phyloP scores from a whole-genome alignment of 1,284 basidiomycete species.

The Ceratobasidium sp. region DNA sequence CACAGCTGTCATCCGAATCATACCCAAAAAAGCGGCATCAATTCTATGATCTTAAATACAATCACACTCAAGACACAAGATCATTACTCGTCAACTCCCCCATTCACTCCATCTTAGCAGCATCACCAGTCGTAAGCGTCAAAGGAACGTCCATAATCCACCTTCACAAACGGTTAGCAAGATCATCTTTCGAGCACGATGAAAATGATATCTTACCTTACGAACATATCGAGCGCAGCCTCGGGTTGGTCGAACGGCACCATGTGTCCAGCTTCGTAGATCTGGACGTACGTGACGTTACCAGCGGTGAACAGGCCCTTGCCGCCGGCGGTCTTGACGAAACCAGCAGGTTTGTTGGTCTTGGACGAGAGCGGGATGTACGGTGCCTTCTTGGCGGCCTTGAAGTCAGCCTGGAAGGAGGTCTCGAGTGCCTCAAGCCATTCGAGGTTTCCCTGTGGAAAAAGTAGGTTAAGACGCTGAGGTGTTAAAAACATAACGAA shows the following conservation, averaged over 20 bases:
- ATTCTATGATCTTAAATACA: too few relatives aligned
- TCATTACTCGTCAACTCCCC: too few relatives aligned
- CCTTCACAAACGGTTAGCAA: too few relatives aligned
- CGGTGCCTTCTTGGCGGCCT: constrained; percentile 56
- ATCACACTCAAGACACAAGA: too few relatives aligned
- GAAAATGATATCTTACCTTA: too few relatives aligned
- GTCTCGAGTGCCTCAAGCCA: constrained; percentile 74
- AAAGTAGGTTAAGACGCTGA: neutral
- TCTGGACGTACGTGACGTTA: constrained; percentile 77
- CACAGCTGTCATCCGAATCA: too few relatives aligned
- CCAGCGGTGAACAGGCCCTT: constrained; percentile 66
- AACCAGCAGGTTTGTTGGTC: constrained; percentile 62
- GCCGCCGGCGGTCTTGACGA: constrained; percentile 71
- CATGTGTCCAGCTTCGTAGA: constrained; percentile 74
- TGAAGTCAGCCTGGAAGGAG: constrained; percentile 59
- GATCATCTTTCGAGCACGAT: too few relatives aligned
- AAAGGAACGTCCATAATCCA: constrained; percentile 49
- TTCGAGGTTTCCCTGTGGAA: constrained; percentile 69
- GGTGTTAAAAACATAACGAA: constrained; percentile 10
- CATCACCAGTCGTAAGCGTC: constrained; percentile 27
- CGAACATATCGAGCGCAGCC: constrained; percentile 61
- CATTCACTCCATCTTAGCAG: too few relatives aligned
- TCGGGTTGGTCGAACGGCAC: constrained; percentile 64
- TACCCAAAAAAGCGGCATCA: too few relatives aligned
- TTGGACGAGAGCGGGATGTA: constrained; percentile 62